Evolutionary conservation across 2,329 filamentous ascomycete genomes (phyloP), one percentile per base, ranked within the genome.

Genomic region (Pseudocercospora fijiensis): DNA sequence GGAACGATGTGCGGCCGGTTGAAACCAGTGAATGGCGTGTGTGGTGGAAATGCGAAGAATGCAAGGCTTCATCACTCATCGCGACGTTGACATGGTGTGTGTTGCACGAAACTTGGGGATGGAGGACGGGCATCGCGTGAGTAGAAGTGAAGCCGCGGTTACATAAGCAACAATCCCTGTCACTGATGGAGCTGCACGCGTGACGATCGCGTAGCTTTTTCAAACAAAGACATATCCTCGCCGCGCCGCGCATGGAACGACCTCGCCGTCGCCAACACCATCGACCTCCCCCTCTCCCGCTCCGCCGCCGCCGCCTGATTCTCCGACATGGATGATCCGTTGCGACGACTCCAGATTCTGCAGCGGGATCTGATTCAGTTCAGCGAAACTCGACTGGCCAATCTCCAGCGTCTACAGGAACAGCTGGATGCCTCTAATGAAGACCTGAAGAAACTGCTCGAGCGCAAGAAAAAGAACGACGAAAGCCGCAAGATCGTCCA

Each of bases 291-390:
- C 53, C 20, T 20, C 24, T 26, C 33, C 57, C 41, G 26, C 57
- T 5, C 43, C 43, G n/a, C 24, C 37, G n/a, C 24, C 37, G 5
- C 27, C 52, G 22, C 30, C 28, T 18, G 20, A 18, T 33, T 57
- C 68, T 63, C 64, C 73, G 63, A 73, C 69, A 94, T 95, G 91
- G 87, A 89, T 76, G 81, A 86, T 75, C 88, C 85, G 74, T 84
- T 96, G 74, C 88, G 89, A 74, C 86, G 88, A 78, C 86, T 98
- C 73, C 88, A 93, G 80, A 88, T 87, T 77, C 87, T 99, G 72
- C 91, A 96, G 78, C 87, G 90, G 76, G 92, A 96, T 79, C 86
- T 99, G 66, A 82, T 90, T 70, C 88, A 89, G 62, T 84, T 95
- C 71, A 86, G 86, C 67, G 88, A 95, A 73, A 86, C 87, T 62